Conservation (phyloP, 2,329 filamentous ascomycete species). For the Pseudogymnoascus sp. region DNA sequence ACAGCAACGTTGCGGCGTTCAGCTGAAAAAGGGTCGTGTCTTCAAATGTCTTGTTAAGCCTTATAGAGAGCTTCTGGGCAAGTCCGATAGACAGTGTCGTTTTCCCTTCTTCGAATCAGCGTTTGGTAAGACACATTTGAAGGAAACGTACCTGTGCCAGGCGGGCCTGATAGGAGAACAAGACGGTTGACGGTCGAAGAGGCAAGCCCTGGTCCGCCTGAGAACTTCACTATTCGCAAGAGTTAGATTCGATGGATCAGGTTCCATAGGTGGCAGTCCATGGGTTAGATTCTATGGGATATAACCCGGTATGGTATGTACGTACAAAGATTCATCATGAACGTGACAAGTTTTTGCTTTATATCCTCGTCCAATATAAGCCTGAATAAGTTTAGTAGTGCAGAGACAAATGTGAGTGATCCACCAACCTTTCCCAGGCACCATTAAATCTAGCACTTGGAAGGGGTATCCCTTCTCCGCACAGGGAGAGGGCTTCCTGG, state of each 20-base stretch:
- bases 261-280: too few relatives aligned
- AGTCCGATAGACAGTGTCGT: conserved; percentile 96
- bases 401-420: not conserved
- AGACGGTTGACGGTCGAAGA: conserved; percentile 74
- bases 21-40: conserved; percentile 36
- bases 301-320: conserved; percentile 18
- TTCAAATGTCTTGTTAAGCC: conserved; percentile 33
- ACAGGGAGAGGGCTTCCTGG: not conserved
- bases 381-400: conserved; percentile 13
- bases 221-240: conserved; percentile 19
- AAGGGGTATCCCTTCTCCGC: not conserved
- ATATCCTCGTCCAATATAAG: conserved; percentile 26
- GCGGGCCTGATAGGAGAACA: conserved; percentile 87
- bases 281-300: not conserved
- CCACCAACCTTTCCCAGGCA: not conserved
- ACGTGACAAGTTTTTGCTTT: conserved; percentile 24
- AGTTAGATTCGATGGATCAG: too few relatives aligned
- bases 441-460: not conserved
- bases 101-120: conserved; percentile 39
- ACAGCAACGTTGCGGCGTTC: conserved; percentile 38
- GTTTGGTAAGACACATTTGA: not conserved
- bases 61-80: conserved; percentile 50
- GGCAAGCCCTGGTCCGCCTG: conserved; percentile 43
- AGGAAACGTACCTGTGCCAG: conserved; percentile 57
- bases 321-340: conserved; percentile 21